These are phyloP conservation scores for Globisporangium parvum DNA, from an alignment of 352 stramenopile genomes.

Conservation along the genomic window DNA sequence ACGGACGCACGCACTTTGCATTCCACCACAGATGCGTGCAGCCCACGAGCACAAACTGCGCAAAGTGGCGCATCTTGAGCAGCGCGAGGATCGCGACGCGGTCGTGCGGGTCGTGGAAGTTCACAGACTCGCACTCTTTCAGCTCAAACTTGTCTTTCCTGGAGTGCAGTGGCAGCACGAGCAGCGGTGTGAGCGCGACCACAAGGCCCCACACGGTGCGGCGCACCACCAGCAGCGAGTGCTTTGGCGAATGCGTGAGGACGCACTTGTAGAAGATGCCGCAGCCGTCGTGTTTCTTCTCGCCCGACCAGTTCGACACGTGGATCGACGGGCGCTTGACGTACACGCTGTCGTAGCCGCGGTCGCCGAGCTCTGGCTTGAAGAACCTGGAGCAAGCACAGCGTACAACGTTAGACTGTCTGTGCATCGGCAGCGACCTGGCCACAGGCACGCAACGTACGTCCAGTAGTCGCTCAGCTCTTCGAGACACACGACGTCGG, in stretches of 20 bases:
- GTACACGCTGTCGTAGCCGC: slow-evolving; percentile 83
- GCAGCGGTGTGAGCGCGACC: too few relatives aligned
- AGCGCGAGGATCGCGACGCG: slow-evolving; percentile 79
- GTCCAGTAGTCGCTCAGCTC: slow-evolving; percentile 88
- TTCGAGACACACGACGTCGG: slow-evolving; percentile 80
- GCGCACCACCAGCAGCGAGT: background rate
- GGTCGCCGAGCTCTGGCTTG: slow-evolving; percentile 58
- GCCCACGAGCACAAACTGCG: slow-evolving; percentile 73
- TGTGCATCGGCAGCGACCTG: background rate
- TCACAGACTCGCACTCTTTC: slow-evolving; percentile 81
- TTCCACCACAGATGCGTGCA: slow-evolving; percentile 88
- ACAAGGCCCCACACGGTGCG: too few relatives aligned
- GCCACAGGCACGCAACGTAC: slow-evolving; percentile 25
- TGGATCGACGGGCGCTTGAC: slow-evolving; percentile 83
- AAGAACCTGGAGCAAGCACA: slow-evolving; percentile 54
- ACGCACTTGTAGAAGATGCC: slow-evolving; percentile 85
- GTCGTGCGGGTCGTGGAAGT: slow-evolving; percentile 84
- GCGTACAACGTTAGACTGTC: background rate
- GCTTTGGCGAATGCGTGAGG: too few relatives aligned
- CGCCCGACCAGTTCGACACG: slow-evolving; percentile 80
- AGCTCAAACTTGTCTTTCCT: slow-evolving; percentile 84
- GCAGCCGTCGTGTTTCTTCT: slow-evolving; percentile 85
- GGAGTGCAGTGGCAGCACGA: background rate
- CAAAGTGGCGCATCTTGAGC: slow-evolving; percentile 79
- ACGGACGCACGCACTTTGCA: slow-evolving; percentile 45